Percentiles rank a stretch among this genome's conserved stretches.
These are phyloP conservation scores for Eucalyptus camaldulensis DNA, from an alignment of 345 rosid genomes.

Conservation along the genomic window DNA sequence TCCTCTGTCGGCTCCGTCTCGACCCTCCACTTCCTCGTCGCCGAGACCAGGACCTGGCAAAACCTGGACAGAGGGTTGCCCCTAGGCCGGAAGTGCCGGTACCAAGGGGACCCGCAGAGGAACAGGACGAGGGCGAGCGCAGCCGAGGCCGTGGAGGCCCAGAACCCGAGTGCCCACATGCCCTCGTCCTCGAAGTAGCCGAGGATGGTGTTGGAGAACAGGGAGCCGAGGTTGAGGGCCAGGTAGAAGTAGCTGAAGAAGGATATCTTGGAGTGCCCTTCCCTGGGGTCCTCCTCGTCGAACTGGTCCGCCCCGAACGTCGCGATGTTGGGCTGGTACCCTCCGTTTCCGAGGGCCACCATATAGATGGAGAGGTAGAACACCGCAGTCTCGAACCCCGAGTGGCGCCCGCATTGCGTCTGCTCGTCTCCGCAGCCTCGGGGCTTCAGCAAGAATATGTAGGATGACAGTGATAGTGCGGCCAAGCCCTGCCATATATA, in stretches of 20 bases:
- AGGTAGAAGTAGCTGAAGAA: slow-evolving; percentile 95
- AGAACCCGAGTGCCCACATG: slow-evolving; percentile 74
- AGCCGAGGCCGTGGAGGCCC: slow-evolving; percentile 84
- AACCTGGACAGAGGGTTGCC: slow-evolving; percentile 81
- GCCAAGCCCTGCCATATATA: slow-evolving; percentile 47
- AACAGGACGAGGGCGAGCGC: slow-evolving; percentile 52
- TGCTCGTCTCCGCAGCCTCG: slow-evolving; percentile 60
- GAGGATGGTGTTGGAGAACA: slow-evolving; percentile 78
- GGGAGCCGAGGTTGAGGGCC: slow-evolving; percentile 86
- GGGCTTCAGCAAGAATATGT: slow-evolving; percentile 53
- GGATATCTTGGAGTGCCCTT: slow-evolving; percentile 70
- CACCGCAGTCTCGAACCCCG: slow-evolving; percentile 24
- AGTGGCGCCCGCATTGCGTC: slow-evolving; percentile 54
- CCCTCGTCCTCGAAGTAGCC: slow-evolving; percentile 89
- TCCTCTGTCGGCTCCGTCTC: slow-evolving; percentile 10
- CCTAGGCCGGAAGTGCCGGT: slow-evolving; percentile 58
- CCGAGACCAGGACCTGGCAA: slow-evolving; percentile 72
- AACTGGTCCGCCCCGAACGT: slow-evolving; percentile 97
- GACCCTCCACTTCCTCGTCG: slow-evolving; percentile 44
- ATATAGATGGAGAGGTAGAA: slow-evolving; percentile 78
- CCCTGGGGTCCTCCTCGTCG: slow-evolving; percentile 76
- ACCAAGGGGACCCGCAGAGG: slow-evolving; percentile 66
- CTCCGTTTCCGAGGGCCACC: slow-evolving; percentile 87
- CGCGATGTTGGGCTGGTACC: slow-evolving; percentile 90
- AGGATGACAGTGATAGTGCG: slow-evolving; percentile 43